A percentile compares a stretch with the other conserved stretches of the same genome.
These are phyloP conservation scores for Thalassiosira hispida DNA, from an alignment of 352 stramenopile species.

Conservation along the genomic window DNA sequence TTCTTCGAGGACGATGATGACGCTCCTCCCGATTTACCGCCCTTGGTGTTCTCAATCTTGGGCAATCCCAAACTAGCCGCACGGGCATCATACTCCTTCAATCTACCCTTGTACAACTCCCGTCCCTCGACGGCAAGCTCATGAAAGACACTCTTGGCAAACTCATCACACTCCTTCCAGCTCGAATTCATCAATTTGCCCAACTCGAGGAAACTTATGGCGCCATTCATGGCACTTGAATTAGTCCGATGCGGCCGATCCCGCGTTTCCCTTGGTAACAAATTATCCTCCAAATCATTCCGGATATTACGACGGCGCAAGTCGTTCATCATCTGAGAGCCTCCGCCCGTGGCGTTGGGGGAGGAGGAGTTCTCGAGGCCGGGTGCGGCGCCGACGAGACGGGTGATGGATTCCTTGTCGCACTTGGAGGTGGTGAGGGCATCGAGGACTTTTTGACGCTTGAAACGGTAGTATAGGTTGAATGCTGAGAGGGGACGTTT, in stretches of 20 bases:
- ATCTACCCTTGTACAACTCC: neutral
- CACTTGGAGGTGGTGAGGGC: neutral
- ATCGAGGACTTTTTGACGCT: constrained; percentile 18
- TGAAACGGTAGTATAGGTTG: constrained; percentile 48
- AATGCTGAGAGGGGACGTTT: constrained; percentile 38
- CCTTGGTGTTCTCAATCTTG: neutral
- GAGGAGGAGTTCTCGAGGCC: neutral
- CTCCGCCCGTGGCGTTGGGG: neutral
- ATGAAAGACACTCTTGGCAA: constrained; percentile 1
- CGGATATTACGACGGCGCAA: neutral
- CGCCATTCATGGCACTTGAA: constrained; percentile 1
- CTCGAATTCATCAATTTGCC: constrained; percentile 11
- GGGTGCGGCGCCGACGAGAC: neutral
- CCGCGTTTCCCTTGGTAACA: constrained; percentile 1
- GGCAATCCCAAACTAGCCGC: neutral
- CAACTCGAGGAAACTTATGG: constrained; percentile 19
- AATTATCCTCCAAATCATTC: neutral
- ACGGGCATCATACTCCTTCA: constrained; percentile 10
- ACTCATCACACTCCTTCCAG: constrained; percentile 10
- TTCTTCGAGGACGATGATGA: too few species aligned
- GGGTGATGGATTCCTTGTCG: constrained; percentile 9
- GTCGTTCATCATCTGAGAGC: neutral
- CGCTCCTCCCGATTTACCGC: neutral
- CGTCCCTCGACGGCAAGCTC: constrained; percentile 16
- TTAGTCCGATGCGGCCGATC: neutral